phyloP scores from a whole-genome alignment of 2,329 filamentous ascomycete genomes.

The Colletotrichum acutatum region DNA sequence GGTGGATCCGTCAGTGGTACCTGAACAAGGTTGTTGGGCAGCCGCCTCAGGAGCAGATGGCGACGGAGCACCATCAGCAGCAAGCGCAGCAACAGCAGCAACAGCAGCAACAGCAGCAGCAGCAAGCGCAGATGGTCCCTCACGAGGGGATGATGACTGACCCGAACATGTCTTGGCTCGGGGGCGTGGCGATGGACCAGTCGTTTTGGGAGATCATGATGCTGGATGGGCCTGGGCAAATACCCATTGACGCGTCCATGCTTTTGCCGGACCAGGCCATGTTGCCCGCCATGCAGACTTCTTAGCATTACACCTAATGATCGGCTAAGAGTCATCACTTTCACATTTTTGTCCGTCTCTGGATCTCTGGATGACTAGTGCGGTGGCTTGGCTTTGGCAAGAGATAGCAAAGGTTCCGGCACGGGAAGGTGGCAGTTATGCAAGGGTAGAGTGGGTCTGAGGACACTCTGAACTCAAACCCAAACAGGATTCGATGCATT shows the following conservation, averaged over 20 bases:
- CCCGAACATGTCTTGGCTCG: conserved; percentile 1
- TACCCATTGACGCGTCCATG: not conserved
- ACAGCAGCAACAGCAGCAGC: not conserved
- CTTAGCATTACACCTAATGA: not conserved
- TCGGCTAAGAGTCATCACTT: not conserved
- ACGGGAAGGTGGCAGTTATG: too few relatives aligned
- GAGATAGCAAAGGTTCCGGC: too few relatives aligned
- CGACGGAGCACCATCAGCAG: not conserved
- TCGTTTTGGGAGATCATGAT: conserved; percentile 24
- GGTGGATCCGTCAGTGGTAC: conserved; percentile 56
- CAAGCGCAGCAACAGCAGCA: not conserved
- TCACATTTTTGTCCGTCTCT: not conserved
- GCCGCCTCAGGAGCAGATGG: not conserved
- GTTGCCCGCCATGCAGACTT: not conserved
- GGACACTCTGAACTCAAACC: too few relatives aligned
- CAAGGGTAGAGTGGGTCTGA: too few relatives aligned
- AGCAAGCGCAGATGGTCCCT: not conserved
- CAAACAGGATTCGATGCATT: too few relatives aligned
- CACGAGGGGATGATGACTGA: not conserved
- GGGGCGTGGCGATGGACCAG: conserved; percentile 17
- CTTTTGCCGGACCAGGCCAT: not conserved
- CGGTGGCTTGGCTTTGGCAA: too few relatives aligned
- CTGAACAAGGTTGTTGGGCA: conserved; percentile 31
- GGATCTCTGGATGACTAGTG: not conserved
- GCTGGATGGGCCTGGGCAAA: conserved; percentile 4